phyloP scores from a whole-genome alignment of 148 eudicot genomes.

The Beta vulgaris region DNA sequence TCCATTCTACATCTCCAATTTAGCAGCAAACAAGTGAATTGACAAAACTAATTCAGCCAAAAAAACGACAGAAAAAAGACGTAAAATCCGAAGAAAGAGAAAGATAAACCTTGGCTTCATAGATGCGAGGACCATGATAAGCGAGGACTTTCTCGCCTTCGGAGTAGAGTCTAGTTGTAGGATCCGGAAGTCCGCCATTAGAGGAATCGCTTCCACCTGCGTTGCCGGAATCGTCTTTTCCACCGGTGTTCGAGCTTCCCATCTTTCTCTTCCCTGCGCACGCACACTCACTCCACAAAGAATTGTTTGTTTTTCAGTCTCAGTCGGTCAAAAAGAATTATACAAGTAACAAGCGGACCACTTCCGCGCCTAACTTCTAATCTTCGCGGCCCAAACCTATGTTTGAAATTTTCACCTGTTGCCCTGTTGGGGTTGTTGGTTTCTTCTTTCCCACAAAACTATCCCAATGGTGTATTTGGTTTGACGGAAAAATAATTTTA shows the following conservation, averaged over 20 bases:
- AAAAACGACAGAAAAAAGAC: too few species aligned
- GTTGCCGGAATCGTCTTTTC: constrained; percentile 61
- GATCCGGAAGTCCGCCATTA: constrained; percentile 50
- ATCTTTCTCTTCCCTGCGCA: constrained; percentile 24
- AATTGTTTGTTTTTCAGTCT: not conserved
- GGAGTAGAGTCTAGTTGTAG: constrained; percentile 44
- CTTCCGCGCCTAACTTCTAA: not conserved
- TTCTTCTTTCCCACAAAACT: too few species aligned
- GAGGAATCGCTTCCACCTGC: constrained; percentile 58
- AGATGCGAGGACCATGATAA: constrained; percentile 92
- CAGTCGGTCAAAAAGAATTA: not conserved
- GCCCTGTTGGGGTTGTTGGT: too few species aligned
- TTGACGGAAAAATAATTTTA: too few species aligned
- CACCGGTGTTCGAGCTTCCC: constrained; percentile 62
- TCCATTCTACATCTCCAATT: not conserved
- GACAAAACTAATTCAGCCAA: too few species aligned
- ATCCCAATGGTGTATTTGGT: too few species aligned
- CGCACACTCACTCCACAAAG: not conserved
- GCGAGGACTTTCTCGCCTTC: constrained; percentile 94
- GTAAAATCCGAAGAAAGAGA: not conserved
- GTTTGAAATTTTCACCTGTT: not conserved
- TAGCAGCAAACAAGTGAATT: too few species aligned
- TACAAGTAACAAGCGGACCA: not conserved
- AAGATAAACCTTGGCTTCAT: constrained; percentile 80
- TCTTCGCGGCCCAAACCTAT: not conserved